These are phyloP conservation scores for Sclerotinia subarctica DNA, from an alignment of 2,329 filamentous ascomycete species.

Conservation along the genomic window DNA sequence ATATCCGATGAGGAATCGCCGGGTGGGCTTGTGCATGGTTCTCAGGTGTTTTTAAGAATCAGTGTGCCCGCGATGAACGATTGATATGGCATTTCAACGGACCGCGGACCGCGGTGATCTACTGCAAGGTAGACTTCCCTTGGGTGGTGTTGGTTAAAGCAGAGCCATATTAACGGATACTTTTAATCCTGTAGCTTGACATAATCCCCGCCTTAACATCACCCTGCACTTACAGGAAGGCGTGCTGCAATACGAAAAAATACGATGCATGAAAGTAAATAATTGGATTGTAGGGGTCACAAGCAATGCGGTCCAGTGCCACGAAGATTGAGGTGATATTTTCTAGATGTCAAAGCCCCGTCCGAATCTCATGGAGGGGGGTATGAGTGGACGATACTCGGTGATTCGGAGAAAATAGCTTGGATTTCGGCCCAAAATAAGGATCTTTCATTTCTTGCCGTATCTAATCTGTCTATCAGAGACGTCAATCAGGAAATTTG, in stretches of 20 bases:
- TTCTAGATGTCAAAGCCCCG: conserved; percentile 15
- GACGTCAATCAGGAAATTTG: conserved; percentile 11
- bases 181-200: conserved; percentile 13
- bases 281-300: conserved; percentile 15
- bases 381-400: conserved; percentile 12
- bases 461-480: conserved; percentile 15
- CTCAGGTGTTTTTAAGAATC: conserved; percentile 7
- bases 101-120: conserved; percentile 15
- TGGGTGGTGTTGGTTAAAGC: conserved; percentile 15
- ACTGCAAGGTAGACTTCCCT: conserved; percentile 10
- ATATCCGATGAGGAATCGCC: conserved; percentile 13
- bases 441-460: conserved; percentile 11
- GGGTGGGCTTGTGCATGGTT: conserved; percentile 20
- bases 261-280: conserved; percentile 2
- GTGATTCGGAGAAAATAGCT: conserved; percentile 17
- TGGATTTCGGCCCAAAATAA: conserved; percentile 13
- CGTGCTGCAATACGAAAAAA: conserved; percentile 20
- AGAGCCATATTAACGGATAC: conserved; percentile 20
- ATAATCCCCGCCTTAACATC: conserved; percentile 13
- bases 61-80: conserved; percentile 4
- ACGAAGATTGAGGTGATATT: conserved; percentile 13
- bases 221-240: conserved; percentile 21
- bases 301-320: conserved; percentile 18
- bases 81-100: conserved; percentile 2
- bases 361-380: conserved; percentile 11